Evolutionary conservation across 2,329 filamentous ascomycete species (phyloP), one percentile per base, ranked within the genome.

Genomic region (Fusarium abutilonis): DNA sequence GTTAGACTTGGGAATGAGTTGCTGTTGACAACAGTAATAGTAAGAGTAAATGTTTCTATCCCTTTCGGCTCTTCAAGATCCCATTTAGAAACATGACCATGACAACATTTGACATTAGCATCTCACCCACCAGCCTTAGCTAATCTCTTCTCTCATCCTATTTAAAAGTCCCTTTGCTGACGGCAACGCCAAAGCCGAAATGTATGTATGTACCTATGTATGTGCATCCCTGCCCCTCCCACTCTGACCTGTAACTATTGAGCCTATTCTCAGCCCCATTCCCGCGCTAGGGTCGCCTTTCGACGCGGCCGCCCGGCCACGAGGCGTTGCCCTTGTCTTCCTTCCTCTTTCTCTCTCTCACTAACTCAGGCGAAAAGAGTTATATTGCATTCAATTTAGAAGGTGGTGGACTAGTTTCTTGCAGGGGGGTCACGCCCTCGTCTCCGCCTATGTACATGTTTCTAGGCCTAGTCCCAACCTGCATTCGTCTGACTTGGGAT

Each of bases 301-400:
- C 41, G 51, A 63, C 49, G 62, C 62, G 62, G 62, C 62, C 62
- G 57, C 45, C 62, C 62, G 63, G 40, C 61, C 61, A 58, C 43
- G 60, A 63, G 17, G 56, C 57, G 14, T 35, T 41, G 36, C 34
- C 29, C 35, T 23, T 23, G 9, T 40, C n/a, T 35, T 40, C n/a
- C 29, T n/a, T 47, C 17, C 52, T 32, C 13, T n/a, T 32, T 29
- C 48, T 42, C 15, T 26, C 23, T 26, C 23, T 19, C 19, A 26
- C 23, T 23, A 19, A 32, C 19, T 13, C 47, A 64, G 64, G 60
- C 59, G 59, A 63, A 60, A 21, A 59, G 35, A 41, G 56, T 56
- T 55, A 56, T 38, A 56, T 60, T 52, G 38, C 56, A 56, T 44
- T n/a, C 41, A 9, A 23, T 10, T 4, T 19, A n/a, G 10, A 19